phyloP scores from a whole-genome alignment of 495 filamentous ascomycete species.

The Sabuloglossum arenarium region DNA sequence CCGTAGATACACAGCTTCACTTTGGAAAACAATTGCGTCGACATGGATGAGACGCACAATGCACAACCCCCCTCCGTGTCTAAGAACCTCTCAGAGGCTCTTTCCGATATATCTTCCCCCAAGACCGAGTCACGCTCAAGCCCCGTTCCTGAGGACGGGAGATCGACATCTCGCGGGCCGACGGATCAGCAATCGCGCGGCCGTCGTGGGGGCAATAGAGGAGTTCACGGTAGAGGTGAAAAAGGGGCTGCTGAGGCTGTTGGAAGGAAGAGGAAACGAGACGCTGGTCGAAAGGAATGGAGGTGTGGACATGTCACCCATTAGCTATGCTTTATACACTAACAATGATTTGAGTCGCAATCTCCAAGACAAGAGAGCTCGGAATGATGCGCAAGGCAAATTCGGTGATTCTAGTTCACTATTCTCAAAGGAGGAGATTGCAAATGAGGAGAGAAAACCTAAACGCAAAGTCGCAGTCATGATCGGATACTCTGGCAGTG shows the following conservation, averaged over 20 bases:
- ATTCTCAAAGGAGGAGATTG: slow-evolving; percentile 61
- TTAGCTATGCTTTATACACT: slow-evolving; percentile 16
- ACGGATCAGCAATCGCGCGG: background rate
- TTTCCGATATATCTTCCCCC: background rate
- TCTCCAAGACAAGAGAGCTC: slow-evolving; percentile 40
- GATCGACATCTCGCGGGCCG: background rate
- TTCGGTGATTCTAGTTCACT: slow-evolving; percentile 24
- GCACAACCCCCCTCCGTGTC: background rate
- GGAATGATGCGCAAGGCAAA: slow-evolving; percentile 24
- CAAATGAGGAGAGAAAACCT: slow-evolving; percentile 60
- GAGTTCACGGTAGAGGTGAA: background rate
- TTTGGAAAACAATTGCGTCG: background rate
- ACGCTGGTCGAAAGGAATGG: slow-evolving; percentile 46
- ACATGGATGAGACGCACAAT: background rate
- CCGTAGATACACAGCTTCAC: too few species aligned
- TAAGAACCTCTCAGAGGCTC: background rate
- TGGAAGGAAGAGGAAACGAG: slow-evolving; percentile 33
- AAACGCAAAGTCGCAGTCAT: slow-evolving; percentile 92
- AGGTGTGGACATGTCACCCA: slow-evolving; percentile 23
- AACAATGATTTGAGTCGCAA: slow-evolving; percentile 38
- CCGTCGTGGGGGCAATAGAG: background rate
- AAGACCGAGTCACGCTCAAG: background rate
- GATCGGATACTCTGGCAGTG: slow-evolving; percentile 90
- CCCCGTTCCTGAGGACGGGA: background rate
- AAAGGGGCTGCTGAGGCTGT: slow-evolving; percentile 8